phyloP scores from a whole-genome alignment of 768 basidiomycete species.

The Amanita molliuscula region DNA sequence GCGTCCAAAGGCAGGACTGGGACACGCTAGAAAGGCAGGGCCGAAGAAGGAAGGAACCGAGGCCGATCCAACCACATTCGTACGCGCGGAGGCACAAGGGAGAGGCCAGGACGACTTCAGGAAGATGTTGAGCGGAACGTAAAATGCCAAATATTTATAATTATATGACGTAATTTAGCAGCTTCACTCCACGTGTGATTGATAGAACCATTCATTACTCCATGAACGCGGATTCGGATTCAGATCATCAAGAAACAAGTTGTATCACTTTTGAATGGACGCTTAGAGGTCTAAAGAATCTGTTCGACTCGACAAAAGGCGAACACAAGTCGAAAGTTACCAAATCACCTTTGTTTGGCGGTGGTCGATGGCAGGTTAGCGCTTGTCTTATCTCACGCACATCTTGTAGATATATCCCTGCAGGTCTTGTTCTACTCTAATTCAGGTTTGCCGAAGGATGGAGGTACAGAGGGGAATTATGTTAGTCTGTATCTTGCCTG shows the following conservation, averaged over 20 bases:
- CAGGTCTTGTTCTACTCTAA: slow-evolving; percentile 82
- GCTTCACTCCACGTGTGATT: background rate
- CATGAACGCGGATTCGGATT: slow-evolving; percentile 23
- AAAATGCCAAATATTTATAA: no score
- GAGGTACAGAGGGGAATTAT: slow-evolving; percentile 38
- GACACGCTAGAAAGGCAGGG: slow-evolving; percentile 36
- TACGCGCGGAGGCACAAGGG: slow-evolving; percentile 16
- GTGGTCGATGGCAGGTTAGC: slow-evolving; percentile 62
- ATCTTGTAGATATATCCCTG: background rate
- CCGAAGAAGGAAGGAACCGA: slow-evolving; percentile 11
- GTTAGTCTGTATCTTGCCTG: slow-evolving; percentile 76
- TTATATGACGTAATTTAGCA: background rate
- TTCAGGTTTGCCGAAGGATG: slow-evolving; percentile 53
- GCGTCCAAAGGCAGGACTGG: slow-evolving; percentile 64
- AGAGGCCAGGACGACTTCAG: slow-evolving; percentile 81
- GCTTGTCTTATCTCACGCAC: slow-evolving; percentile 8
- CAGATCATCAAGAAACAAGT: slow-evolving; percentile 34
- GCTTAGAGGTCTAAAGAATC: slow-evolving; percentile 51
- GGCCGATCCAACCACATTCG: slow-evolving; percentile 2
- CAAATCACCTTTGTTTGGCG: slow-evolving; percentile 68
- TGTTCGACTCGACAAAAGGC: slow-evolving; percentile 77
- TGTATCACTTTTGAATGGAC: slow-evolving; percentile 71
- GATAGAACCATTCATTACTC: background rate
- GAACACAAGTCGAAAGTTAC: slow-evolving; percentile 69
- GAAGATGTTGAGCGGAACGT: slow-evolving; percentile 49